These are phyloP conservation scores for Candida oleophila DNA, from an alignment of 805 yeast genomes.

Conservation along the genomic window DNA sequence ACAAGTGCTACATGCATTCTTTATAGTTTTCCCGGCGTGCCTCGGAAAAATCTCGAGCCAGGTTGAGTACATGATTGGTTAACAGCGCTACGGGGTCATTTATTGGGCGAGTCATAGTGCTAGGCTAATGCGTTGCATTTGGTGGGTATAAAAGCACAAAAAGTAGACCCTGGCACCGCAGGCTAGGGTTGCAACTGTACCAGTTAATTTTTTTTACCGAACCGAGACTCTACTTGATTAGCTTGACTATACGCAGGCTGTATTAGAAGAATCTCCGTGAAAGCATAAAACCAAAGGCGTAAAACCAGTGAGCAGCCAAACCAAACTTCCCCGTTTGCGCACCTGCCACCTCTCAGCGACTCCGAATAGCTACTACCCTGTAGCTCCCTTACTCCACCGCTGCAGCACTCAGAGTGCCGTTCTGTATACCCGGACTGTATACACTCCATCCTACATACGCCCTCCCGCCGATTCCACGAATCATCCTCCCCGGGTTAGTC, in stretches of 20 bases:
- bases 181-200: too few relatives aligned
- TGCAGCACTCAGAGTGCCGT: not conserved
- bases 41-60: not conserved
- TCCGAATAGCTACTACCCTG: too few relatives aligned
- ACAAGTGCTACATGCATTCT: not conserved
- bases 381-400: too few relatives aligned
- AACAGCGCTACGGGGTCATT: not conserved
- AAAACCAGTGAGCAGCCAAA: not conserved
- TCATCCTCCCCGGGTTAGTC: not conserved
- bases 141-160: too few relatives aligned
- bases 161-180: too few relatives aligned
- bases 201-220: too few relatives aligned
- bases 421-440: too few relatives aligned
- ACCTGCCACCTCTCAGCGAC: not conserved
- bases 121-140: too few relatives aligned
- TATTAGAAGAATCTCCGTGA: too few relatives aligned
- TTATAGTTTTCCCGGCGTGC: not conserved
- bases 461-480: not conserved
- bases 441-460: not conserved
- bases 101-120: not conserved
- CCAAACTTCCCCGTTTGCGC: not conserved
- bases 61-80: not conserved
- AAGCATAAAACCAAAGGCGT: too few relatives aligned
- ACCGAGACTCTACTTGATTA: too few relatives aligned
- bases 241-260: too few relatives aligned